Conservation (phyloP, 2,329 filamentous ascomycete species). For the Simplicillium sp. region DNA sequence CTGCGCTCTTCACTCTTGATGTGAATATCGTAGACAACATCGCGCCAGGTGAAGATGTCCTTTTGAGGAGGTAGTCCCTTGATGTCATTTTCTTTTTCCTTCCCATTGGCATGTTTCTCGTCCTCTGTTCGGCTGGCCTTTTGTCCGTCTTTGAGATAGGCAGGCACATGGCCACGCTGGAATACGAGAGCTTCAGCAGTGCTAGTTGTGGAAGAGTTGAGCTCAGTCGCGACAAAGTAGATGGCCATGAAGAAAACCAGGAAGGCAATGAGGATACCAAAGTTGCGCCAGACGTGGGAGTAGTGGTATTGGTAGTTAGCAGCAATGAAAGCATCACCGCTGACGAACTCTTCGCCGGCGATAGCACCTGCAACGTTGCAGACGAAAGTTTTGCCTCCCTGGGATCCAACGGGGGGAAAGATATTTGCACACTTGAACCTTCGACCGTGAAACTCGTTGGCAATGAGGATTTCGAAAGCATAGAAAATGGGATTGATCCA, state of each 20-base stretch:
- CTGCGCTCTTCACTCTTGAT: constrained; percentile 67
- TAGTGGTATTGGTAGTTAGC: constrained; percentile 46
- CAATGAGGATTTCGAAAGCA: constrained; percentile 61
- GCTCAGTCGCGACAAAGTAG: constrained; percentile 55
- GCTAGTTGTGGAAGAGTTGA: constrained; percentile 53
- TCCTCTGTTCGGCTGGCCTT: constrained; percentile 11
- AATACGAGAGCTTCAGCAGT: constrained; percentile 65
- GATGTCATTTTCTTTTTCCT: constrained; percentile 12
- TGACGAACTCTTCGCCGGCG: constrained; percentile 42
- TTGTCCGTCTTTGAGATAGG: constrained; percentile 23
- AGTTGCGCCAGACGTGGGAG: constrained; percentile 55
- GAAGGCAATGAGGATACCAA: constrained; percentile 59
- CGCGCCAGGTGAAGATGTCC: constrained; percentile 67
- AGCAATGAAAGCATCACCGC: constrained; percentile 51
- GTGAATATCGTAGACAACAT: constrained; percentile 61
- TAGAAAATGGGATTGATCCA: constrained; percentile 68
- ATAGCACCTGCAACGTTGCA: constrained; percentile 45
- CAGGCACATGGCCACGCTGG: constrained; percentile 41
- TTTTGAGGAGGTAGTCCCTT: constrained; percentile 26
- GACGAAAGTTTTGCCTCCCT: constrained; percentile 34
- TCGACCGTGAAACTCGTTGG: constrained; percentile 60
- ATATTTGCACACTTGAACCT: constrained; percentile 45
- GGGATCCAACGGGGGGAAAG: constrained; percentile 34
- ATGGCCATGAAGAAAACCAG: constrained; percentile 52
- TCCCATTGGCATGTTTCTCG: constrained; percentile 14